Base-by-base conservation (phyloP, 1,284 basidiomycete genomes). In the Malassezia equina region DNA sequence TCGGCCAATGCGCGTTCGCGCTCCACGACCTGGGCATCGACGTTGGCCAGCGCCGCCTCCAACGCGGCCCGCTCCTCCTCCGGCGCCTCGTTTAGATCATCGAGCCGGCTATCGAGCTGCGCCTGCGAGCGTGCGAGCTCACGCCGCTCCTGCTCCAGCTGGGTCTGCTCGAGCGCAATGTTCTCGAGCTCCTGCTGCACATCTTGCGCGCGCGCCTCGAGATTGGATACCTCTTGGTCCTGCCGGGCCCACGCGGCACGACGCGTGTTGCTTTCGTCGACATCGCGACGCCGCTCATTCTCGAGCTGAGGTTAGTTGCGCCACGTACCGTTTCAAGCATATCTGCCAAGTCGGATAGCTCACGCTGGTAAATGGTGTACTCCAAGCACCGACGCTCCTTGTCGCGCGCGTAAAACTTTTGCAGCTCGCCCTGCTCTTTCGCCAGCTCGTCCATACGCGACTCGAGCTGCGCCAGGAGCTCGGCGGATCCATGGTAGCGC, bases 381-480 rank as follows among this genome's bases (percentile, higher is more conserved):
- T 99, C 94, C 64, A 98, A 79, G 75, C 90, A 95, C 51, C 93
- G 80, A 44, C 93, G 80, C 60, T 96, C 90, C 72, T 88, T 86
- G 74, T 99, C 94, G 74, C 90, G 90, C 62, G 86, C 84, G 74
- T 95, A 89, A 71, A 89, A 99, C 75, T 95, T 89, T 70, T 90
- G 90, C 50, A 99, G 78, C 75, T 99, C 94, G 62, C 93, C 87
- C 76, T 96, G 96, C 76, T 99, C 94, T 66, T 90, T 87, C 70
- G 96, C 91, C 4, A 98, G 83, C 76, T 98, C 94, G 5, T 80
- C 78, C 47, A 98, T 78, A 2, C 93, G 84, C 9, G 86, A 84
- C 63, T 96, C 88, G 66, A 98, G 96, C 72, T 88, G 90, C 1
- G 84, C 82, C 27, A 98, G 80, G 7, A 95, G 78, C 64, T 95